These are phyloP conservation scores for Nematocida sp. DNA, from an alignment of 371 early-diverging fungal genomes.

Conservation along the genomic window DNA sequence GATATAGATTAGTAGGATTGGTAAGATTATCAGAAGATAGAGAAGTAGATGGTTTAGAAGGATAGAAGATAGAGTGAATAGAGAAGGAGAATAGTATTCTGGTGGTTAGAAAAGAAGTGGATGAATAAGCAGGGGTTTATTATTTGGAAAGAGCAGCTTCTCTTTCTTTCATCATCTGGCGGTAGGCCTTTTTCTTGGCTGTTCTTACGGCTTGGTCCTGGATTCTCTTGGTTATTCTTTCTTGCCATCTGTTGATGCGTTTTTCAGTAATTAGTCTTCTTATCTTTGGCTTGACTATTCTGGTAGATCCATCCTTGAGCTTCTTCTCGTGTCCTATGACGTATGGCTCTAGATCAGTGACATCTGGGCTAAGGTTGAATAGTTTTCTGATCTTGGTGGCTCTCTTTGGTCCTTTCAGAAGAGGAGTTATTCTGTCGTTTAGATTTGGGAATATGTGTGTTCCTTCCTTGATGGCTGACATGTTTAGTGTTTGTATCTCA, in stretches of 20 bases:
- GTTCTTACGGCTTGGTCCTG: not conserved
- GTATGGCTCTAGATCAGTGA: constrained; percentile 90
- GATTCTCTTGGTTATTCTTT: constrained; percentile 34
- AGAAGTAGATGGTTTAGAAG: too few relatives aligned
- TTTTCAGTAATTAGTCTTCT: constrained; percentile 52
- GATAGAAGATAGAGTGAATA: too few relatives aligned
- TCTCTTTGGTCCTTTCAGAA: constrained; percentile 93
- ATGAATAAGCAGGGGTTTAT: too few relatives aligned
- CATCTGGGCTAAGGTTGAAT: constrained; percentile 84
- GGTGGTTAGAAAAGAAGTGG: too few relatives aligned
- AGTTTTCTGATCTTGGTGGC: constrained; percentile 92
- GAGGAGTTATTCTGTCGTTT: constrained; percentile 80
- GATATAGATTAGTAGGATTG: too few relatives aligned
- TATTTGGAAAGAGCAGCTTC: not conserved
- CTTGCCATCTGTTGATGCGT: constrained; percentile 31
- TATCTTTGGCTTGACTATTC: constrained; percentile 36
- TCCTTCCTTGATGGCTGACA: constrained; percentile 87
- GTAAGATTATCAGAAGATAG: too few relatives aligned
- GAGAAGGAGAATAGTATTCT: too few relatives aligned
- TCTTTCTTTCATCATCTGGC: constrained; percentile 46
- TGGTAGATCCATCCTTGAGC: constrained; percentile 11
- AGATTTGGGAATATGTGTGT: constrained; percentile 85
- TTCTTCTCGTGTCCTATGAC: constrained; percentile 65
- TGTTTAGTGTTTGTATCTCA: constrained; percentile 83
- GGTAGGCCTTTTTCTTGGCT: constrained; percentile 41